Conservation (phyloP, 75 land plant genomes). For the Picea sitchensis region DNA sequence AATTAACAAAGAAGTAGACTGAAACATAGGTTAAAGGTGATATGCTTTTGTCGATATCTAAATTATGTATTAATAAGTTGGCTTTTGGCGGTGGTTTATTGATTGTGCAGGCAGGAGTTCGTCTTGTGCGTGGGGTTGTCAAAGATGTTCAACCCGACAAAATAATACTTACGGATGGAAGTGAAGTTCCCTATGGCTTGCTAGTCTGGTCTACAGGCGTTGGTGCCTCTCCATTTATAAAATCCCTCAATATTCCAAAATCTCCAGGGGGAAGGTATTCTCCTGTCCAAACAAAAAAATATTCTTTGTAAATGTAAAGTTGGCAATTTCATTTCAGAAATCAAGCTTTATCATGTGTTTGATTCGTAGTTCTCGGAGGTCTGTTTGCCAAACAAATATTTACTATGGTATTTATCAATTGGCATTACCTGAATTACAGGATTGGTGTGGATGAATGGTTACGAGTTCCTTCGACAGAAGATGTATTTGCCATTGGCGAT, state of each 20-base stretch:
- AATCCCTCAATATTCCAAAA: constrained; percentile 28
- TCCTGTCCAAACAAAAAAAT: not conserved
- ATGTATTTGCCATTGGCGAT: constrained; percentile 53
- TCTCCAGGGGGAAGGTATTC: constrained; percentile 42
- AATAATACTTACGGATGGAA: constrained; percentile 42
- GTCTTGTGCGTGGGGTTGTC: constrained; percentile 41
- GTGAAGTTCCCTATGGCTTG: constrained; percentile 46
- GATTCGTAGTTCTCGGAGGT: not conserved
- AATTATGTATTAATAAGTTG: not conserved
- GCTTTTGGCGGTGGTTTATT: not conserved
- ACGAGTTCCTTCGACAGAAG: constrained; percentile 33
- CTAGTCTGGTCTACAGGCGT: constrained; percentile 60
- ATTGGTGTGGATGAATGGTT: constrained; percentile 45
- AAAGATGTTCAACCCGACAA: constrained; percentile 39
- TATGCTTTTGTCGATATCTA: not conserved
- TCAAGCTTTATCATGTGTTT: not conserved
- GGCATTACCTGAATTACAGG: constrained; percentile 12
- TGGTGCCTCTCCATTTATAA: constrained; percentile 46
- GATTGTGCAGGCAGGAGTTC: constrained; percentile 33
- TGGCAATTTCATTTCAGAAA: not conserved
- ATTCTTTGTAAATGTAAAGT: not conserved
- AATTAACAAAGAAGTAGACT: too few relatives aligned
- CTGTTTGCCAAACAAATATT: not conserved
- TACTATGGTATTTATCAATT: not conserved
- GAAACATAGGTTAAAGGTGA: not conserved